Base-by-base conservation (phyloP, 805 yeast genomes). In the Wickerhamiella cacticola region DNA sequence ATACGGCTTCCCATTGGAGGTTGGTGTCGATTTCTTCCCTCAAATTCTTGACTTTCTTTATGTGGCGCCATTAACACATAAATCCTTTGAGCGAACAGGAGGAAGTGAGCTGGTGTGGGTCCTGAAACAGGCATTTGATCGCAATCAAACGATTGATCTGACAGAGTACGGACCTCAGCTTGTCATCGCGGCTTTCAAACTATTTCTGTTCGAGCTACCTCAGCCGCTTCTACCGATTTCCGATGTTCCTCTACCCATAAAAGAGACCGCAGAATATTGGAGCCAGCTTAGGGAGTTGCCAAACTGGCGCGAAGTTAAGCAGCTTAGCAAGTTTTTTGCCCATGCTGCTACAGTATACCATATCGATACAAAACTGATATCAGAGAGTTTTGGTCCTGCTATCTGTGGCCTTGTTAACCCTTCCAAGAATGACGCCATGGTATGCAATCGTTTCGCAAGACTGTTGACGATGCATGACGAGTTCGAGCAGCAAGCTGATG, bases 121-220 rank as follows among this genome's bases (percentile, higher is more conserved):
- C 34, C 54, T 43, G 31, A 52, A n/a, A 50, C 58, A 31, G 26
- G 64, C 50, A 39, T 63, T 62, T 35, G 66, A 66, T 41, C 62
- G 82, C 26, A 72, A 74, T 56, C 83, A 78, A 59, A 55, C 69
- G 26, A 58, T 78, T 25, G 68, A 75, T 63, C 64, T 78, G 31
- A 68, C 68, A 47, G 81, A 78, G 57, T 78, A 76, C 68, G 77
- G 76, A 45, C 67, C 79, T 9, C 68, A 68, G 51, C 68, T 73
- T 45, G 68, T 75, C n/a, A 69, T 75, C 10, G 68, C 74, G 3
- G 53, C 64, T 10, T 56, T 70, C 48, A 70, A 54, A 46, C 65
- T 69, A 49, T 73, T 69, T 46, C 59, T 84, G 29, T 66, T 70
- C 49, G 76, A 71, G 29, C 68, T 79, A 29, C 74, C 80, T 0